A percentile compares a stretch with the other conserved stretches of the same genome.
Evolutionary conservation across 345 rosid species (phyloP).

Genomic region (Noccaea caerulescens): DNA sequence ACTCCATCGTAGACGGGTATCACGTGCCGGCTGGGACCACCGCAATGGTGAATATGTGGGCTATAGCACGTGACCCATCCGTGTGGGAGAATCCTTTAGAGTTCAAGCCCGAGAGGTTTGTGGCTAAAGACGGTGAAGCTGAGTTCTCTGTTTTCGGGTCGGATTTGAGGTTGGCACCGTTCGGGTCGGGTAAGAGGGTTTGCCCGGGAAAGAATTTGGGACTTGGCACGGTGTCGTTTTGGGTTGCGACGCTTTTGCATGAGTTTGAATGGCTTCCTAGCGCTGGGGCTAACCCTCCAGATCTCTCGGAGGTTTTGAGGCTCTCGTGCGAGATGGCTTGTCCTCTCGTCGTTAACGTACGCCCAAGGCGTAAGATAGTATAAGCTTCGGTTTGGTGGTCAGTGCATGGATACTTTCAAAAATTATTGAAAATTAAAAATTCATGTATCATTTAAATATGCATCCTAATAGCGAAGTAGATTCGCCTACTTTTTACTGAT

Average conservation of each 20-base stretch:
- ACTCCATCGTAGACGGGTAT: constrained; percentile 70
- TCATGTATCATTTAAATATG: constrained; percentile 13
- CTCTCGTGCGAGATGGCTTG: constrained; percentile 88
- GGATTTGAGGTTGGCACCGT: constrained; percentile 85
- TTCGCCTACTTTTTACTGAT: constrained; percentile 24
- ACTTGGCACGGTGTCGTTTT: constrained; percentile 62
- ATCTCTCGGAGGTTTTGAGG: constrained; percentile 67
- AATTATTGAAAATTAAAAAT: not conserved
- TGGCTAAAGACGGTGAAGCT: constrained; percentile 45
- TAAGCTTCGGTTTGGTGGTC: constrained; percentile 23
- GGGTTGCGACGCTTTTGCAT: constrained; percentile 72
- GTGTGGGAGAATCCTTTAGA: constrained; percentile 68
- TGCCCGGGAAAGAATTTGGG: constrained; percentile 89
- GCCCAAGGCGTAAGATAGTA: constrained; percentile 47
- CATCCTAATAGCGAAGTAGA: constrained; percentile 28
- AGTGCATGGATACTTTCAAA: constrained; percentile 22
- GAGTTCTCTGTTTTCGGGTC: constrained; percentile 81
- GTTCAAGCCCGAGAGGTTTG: constrained; percentile 73
- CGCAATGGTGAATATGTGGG: constrained; percentile 98
- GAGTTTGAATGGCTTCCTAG: constrained; percentile 68
- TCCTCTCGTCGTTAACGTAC: constrained; percentile 59
- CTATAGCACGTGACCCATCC: constrained; percentile 73
- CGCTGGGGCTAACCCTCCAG: constrained; percentile 42
- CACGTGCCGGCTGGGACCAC: constrained; percentile 88
- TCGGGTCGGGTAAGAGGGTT: constrained; percentile 84